phyloP scores from a whole-genome alignment of 352 stramenopile species.

The Phytophthora foliorum region DNA sequence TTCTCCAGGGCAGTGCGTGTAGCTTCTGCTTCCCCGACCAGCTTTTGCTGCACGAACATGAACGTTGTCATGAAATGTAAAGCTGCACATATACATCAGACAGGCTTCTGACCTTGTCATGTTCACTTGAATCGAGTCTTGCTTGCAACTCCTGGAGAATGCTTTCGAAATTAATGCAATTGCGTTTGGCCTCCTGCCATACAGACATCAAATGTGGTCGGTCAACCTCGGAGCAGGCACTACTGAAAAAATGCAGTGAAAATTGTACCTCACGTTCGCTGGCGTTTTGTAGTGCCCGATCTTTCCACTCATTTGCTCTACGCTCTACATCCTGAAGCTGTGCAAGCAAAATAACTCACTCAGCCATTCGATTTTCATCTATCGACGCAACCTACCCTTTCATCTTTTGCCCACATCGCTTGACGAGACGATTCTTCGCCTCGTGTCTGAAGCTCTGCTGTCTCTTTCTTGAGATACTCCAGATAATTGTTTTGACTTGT shows the following conservation, averaged over 20 bases:
- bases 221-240: neutral
- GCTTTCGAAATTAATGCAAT: conserved; percentile 23
- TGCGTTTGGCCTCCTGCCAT: conserved; percentile 23
- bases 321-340: conserved; percentile 52
- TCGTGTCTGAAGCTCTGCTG: conserved; percentile 29
- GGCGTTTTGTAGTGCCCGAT: conserved; percentile 41
- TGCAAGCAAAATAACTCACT: neutral
- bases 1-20: conserved; percentile 43
- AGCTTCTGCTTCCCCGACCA: conserved; percentile 38
- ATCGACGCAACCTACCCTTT: conserved; percentile 28
- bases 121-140: conserved; percentile 19
- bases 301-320: conserved; percentile 48
- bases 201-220: neutral
- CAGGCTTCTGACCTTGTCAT: conserved; percentile 29
- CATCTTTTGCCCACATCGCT: conserved; percentile 38
- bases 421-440: conserved; percentile 38
- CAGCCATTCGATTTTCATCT: neutral
- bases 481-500: conserved; percentile 53
- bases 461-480: conserved; percentile 62
- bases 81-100: neutral
- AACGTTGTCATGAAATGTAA: neutral
- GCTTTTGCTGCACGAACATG: conserved; percentile 32
- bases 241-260: neutral
- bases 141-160: conserved; percentile 22
- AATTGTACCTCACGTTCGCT: conserved; percentile 53